Evolutionary conservation across 345 rosid genomes (phyloP), one percentile per base, ranked within the genome.

Genomic region (Eucalyptus tenuipes): DNA sequence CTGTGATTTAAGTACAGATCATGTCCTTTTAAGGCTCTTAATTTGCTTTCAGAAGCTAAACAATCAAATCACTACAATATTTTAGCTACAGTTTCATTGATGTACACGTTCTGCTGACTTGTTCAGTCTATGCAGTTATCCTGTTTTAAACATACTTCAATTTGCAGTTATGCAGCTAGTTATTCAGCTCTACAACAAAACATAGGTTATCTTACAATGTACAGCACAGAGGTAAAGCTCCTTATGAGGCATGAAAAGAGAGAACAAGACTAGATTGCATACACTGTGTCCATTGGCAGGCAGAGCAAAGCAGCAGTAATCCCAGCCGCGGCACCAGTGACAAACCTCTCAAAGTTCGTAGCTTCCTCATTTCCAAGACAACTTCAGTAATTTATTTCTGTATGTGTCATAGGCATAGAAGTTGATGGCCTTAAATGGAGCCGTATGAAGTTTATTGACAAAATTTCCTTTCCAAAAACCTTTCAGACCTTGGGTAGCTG

Each of bases 381-480:
- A 37, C 89, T 92, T 96, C 89, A 95, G 88, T 90, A 93, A 91
- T 37, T 93, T 95, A 92, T 88, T 94, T 92, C 96, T 94, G 86
- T 96, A 96, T 4, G 95, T 94, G 91, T 97, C 99, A 88, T 96
- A 96, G 33, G 97, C 98, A 91, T 95, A 97, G 91, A 97, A 97
- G 89, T 96, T 96, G 94, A 96, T 93, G 61, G 99, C 94, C 92
- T 97, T 96, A 90, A 97, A 97, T 55, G 99, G 99, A 90, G 99
- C 98, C 14, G 97, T 96, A 85, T 98, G 93, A 37, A 97, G 97
- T 91, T 96, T 96, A 92, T 97, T 97, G 87, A 96, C 91, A 85
- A 95, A 92, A 89, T 97, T 97, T 52, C 99, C 99, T 93, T 96
- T 97, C 98, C 99, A 96, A 85, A 96, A 97, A 11, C 99, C 99